phyloP scores from a whole-genome alignment of 129 eudicot genomes.

The Solidago caesia region DNA sequence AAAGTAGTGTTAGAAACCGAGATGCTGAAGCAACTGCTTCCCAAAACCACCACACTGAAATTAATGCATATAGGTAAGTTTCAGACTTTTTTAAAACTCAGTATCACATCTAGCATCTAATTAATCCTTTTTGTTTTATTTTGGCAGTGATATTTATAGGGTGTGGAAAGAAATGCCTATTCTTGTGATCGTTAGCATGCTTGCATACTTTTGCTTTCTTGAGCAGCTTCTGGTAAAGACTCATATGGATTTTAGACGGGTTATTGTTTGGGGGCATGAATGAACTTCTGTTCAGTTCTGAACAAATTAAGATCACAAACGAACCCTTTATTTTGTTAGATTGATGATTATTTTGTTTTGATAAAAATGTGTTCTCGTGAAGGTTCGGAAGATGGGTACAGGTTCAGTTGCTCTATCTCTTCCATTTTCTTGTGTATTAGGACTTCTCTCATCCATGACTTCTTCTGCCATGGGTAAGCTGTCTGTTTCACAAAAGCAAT shows the following conservation, averaged over 20 bases:
- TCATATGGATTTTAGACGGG: background rate
- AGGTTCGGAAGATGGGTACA: slow-evolving; percentile 73
- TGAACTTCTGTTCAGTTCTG: background rate
- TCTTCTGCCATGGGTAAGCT: slow-evolving; percentile 83
- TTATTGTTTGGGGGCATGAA: background rate
- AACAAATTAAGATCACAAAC: background rate
- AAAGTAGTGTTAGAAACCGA: slow-evolving; percentile 37
- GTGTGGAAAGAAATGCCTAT: slow-evolving; percentile 93
- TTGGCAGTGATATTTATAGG: slow-evolving; percentile 48
- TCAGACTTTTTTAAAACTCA: background rate
- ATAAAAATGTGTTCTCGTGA: slow-evolving; percentile 31
- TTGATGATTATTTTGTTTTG: slow-evolving; percentile 4
- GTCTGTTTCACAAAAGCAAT: background rate
- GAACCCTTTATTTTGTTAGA: background rate
- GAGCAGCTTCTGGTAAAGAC: slow-evolving; percentile 86
- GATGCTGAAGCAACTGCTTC: slow-evolving; percentile 32
- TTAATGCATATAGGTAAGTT: slow-evolving; percentile 74
- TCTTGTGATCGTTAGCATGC: slow-evolving; percentile 90
- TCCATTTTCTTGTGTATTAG: slow-evolving; percentile 87
- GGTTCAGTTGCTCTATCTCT: slow-evolving; percentile 78
- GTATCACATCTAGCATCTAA: background rate
- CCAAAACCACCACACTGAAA: slow-evolving; percentile 45
- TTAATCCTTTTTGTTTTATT: background rate
- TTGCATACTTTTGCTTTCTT: slow-evolving; percentile 91
- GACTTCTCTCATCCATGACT: slow-evolving; percentile 74